A percentile compares a stretch with the other conserved stretches of the same genome.
phyloP scores from a whole-genome alignment of 257 asterid genomes.

The Solanum microdontum region DNA sequence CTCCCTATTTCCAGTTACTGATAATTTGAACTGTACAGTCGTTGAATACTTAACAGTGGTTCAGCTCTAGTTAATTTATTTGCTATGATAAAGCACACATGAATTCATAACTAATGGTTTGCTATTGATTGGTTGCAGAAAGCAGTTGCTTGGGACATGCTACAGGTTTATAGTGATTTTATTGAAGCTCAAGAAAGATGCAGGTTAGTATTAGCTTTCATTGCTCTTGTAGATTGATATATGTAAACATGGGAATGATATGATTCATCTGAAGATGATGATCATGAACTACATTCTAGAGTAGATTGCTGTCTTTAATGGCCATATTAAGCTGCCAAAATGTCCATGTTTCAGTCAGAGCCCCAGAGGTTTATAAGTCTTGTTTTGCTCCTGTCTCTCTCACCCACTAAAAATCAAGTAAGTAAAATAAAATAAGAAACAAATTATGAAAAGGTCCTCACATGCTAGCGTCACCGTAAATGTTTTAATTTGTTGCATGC shows the following conservation, averaged over 20 bases:
- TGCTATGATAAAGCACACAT: background rate
- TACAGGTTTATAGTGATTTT: conserved; percentile 68
- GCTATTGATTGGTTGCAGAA: conserved; percentile 29
- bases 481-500: background rate
- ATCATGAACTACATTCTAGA: background rate
- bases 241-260: background rate
- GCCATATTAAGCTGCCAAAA: background rate
- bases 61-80: background rate
- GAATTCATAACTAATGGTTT: background rate
- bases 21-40: background rate
- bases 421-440: background rate
- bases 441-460: background rate
- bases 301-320: background rate
- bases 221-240: background rate
- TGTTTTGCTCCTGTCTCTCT: background rate
- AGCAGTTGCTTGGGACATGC: conserved; percentile 99
- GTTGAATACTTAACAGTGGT: background rate
- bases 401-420: background rate
- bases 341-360: background rate
- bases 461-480: background rate
- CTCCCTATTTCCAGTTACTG: background rate
- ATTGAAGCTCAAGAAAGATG: conserved; percentile 84
- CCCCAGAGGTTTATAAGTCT: background rate
- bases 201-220: conserved; percentile 31
- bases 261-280: background rate